These are phyloP conservation scores for Brettanomyces bruxellensis DNA, from an alignment of 805 yeast genomes.

Conservation along the genomic window DNA sequence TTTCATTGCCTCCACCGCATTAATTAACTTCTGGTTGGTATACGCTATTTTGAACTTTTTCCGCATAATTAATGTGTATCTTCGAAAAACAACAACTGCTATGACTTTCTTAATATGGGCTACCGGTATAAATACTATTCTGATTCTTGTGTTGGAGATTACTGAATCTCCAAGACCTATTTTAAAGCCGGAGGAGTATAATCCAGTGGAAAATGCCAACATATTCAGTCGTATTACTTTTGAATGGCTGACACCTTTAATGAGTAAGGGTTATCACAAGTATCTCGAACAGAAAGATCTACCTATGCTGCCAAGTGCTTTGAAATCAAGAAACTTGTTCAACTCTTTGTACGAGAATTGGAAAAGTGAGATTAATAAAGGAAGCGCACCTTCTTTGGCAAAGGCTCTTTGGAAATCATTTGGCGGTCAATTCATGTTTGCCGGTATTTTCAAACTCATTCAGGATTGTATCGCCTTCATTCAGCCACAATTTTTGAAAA, in stretches of 20 bases:
- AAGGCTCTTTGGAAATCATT: conserved; percentile 58
- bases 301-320: conserved; percentile 65
- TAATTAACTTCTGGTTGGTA: conserved; percentile 71
- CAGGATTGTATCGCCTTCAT: conserved; percentile 77
- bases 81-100: conserved; percentile 28
- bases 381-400: conserved; percentile 21
- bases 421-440: conserved; percentile 61
- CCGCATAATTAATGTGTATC: conserved; percentile 31
- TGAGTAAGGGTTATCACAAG: conserved; percentile 41
- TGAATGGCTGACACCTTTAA: conserved; percentile 52
- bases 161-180: conserved; percentile 28
- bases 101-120: conserved; percentile 20
- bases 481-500: conserved; percentile 78
- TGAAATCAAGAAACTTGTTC: conserved; percentile 47
- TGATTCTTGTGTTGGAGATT: conserved; percentile 37
- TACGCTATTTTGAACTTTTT: conserved; percentile 38
- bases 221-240: conserved; percentile 45
- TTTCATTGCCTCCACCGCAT: conserved; percentile 53
- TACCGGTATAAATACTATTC: conserved; percentile 27
- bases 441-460: conserved; percentile 60
- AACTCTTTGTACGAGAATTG: conserved; percentile 47
- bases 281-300: conserved; percentile 49
- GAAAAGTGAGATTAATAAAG: conserved; percentile 39
- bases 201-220: conserved; percentile 39
- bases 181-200: conserved; percentile 26